A percentile compares a stretch with the other conserved stretches of the same genome.
Conservation (phyloP, 1,284 basidiomycete genomes). For the Trichosporon ovoides region DNA sequence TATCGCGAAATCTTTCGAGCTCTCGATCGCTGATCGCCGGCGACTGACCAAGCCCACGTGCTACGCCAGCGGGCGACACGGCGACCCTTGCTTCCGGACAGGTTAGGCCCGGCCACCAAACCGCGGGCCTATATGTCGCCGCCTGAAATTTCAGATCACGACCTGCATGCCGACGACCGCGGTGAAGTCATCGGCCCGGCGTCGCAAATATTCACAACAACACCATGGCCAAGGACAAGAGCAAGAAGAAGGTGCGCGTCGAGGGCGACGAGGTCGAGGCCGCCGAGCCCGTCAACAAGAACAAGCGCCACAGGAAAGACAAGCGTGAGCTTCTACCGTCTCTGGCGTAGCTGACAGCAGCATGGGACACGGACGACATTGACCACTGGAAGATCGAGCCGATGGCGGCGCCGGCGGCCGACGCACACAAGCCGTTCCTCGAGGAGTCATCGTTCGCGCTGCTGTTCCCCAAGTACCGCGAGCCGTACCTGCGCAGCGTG, state of each 20-base stretch:
- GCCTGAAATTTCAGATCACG: neutral
- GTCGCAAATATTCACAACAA: neutral
- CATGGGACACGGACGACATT: slow-evolving; percentile 98
- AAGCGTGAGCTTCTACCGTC: slow-evolving; percentile 60
- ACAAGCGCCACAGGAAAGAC: slow-evolving; percentile 82
- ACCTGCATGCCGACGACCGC: neutral
- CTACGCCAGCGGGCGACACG: too few species aligned
- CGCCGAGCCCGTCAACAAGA: slow-evolving; percentile 59
- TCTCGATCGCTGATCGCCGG: slow-evolving; percentile 6
- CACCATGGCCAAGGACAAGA: slow-evolving; percentile 11
- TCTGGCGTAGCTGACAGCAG: slow-evolving; percentile 49
- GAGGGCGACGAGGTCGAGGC: slow-evolving; percentile 21
- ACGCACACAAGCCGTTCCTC: slow-evolving; percentile 58
- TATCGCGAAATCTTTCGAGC: slow-evolving; percentile 4
- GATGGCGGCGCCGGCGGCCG: slow-evolving; percentile 64
- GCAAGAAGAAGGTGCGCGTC: slow-evolving; percentile 23
- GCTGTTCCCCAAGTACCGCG: slow-evolving; percentile 96
- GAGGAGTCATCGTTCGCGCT: slow-evolving; percentile 98
- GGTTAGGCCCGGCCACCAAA: neutral
- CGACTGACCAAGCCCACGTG: too few species aligned
- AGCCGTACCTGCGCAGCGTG: slow-evolving; percentile 89
- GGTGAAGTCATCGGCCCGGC: neutral
- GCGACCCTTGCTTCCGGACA: too few species aligned
- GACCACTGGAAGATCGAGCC: slow-evolving; percentile 95
- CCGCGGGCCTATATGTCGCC: neutral